Percentiles rank a stretch among this genome's conserved stretches.
Evolutionary conservation across 805 yeast species (phyloP).

Genomic region (Kodamaea neixiangensis): DNA sequence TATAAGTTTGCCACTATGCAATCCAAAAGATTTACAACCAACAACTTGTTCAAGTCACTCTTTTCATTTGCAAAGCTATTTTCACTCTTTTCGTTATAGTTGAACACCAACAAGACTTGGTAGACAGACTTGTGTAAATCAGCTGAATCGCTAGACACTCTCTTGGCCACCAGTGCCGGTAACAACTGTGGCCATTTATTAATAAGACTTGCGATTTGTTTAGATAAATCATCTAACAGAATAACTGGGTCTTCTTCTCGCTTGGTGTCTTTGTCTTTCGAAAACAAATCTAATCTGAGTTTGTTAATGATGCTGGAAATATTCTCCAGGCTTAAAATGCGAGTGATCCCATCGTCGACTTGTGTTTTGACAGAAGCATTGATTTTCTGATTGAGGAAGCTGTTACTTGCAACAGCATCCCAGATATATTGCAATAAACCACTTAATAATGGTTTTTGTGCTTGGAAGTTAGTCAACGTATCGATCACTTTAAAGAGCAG

Average conservation of each 20-base stretch:
- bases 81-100: conserved; percentile 8
- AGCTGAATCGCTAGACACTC: neutral
- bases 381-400: conserved; percentile 8
- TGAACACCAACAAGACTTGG: conserved; percentile 7
- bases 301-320: conserved; percentile 17
- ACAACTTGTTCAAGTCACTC: conserved; percentile 41
- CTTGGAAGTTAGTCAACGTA: conserved; percentile 19
- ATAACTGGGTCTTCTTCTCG: neutral
- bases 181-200: neutral
- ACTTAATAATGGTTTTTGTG: conserved; percentile 20
- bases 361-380: conserved; percentile 10
- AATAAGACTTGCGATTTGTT: neutral
- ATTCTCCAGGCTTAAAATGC: conserved; percentile 3
- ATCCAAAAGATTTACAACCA: conserved; percentile 45
- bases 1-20: conserved; percentile 38
- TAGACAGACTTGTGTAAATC: neutral
- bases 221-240: neutral
- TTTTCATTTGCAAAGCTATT: conserved; percentile 13
- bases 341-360: neutral
- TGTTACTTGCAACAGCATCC: neutral
- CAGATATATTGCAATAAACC: conserved; percentile 12
- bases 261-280: conserved; percentile 6
- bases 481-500: conserved; percentile 21
- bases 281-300: conserved; percentile 17
- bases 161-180: conserved; percentile 3